A percentile compares a stretch with the other conserved stretches of the same genome.
Evolutionary conservation across 2,329 filamentous ascomycete species (phyloP).

Genomic region (Mycosphaerella arachidis): DNA sequence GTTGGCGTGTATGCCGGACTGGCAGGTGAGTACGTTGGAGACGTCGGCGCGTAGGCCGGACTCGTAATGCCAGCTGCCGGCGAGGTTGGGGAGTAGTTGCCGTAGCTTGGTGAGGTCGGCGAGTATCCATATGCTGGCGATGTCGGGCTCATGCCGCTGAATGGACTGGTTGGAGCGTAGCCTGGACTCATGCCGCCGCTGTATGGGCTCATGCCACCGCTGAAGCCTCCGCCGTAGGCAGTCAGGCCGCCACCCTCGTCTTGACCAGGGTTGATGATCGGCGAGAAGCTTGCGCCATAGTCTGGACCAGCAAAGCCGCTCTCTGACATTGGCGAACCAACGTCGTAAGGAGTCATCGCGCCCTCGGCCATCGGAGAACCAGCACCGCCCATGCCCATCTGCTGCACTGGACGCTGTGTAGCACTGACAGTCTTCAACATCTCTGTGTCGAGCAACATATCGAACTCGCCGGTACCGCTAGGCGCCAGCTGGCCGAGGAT

Average conservation of each 20-base stretch:
- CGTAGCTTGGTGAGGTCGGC: slow-evolving; percentile 26
- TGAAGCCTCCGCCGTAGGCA: slow-evolving; percentile 62
- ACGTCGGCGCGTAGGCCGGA: slow-evolving; percentile 49
- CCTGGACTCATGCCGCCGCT: slow-evolving; percentile 45
- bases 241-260: slow-evolving; percentile 53
- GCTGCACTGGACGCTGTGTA: slow-evolving; percentile 45
- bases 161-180: slow-evolving; percentile 39
- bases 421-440: slow-evolving; percentile 96
- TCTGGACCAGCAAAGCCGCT: slow-evolving; percentile 57
- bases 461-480: slow-evolving; percentile 94
- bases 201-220: slow-evolving; percentile 63
- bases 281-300: slow-evolving; percentile 63
- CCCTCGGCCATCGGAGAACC: slow-evolving; percentile 60
- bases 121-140: slow-evolving; percentile 28
- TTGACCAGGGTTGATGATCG: slow-evolving; percentile 63
- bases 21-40: slow-evolving; percentile 44
- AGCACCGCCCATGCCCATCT: slow-evolving; percentile 70
- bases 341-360: slow-evolving; percentile 89
- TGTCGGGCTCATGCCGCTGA: slow-evolving; percentile 29
- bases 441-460: slow-evolving; percentile 85
- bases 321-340: slow-evolving; percentile 60
- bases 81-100: slow-evolving; percentile 31
- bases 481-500: slow-evolving; percentile 97
- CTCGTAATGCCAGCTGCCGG: slow-evolving; percentile 54
- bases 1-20: slow-evolving; percentile 53